Evolutionary conservation across 2,329 filamentous ascomycete species (phyloP).

Genomic region (Diaporthe destruens): DNA sequence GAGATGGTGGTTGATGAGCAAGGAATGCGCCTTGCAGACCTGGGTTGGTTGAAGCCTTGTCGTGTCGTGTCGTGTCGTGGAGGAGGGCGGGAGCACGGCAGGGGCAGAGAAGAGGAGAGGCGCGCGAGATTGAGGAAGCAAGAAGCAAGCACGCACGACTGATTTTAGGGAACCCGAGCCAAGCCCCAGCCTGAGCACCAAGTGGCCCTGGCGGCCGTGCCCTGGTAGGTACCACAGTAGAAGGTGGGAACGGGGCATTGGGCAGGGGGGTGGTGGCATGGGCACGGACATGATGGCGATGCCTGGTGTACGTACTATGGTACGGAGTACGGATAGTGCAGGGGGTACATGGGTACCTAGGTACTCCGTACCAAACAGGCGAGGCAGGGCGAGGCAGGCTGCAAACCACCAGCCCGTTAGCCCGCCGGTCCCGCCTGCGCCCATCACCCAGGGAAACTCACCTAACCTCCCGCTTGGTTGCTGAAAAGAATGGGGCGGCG

Average conservation of each 20-base stretch:
- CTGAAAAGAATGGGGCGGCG: constrained; percentile 33
- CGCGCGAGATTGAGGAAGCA: constrained; percentile 33
- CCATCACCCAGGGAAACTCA: constrained; percentile 29
- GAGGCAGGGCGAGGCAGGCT: constrained; percentile 18
- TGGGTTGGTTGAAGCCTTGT: neutral
- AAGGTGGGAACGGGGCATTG: constrained; percentile 24
- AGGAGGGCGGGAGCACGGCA: constrained; percentile 29
- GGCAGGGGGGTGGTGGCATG: neutral
- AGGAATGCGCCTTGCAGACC: neutral
- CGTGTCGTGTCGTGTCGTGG: constrained; percentile 25
- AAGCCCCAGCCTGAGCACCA: constrained; percentile 24
- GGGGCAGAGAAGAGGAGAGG: constrained; percentile 31
- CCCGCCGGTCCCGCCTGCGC: neutral
- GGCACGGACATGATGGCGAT: constrained; percentile 20
- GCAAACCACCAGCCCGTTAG: constrained; percentile 30
- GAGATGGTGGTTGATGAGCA: constrained; percentile 18
- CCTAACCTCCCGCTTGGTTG: constrained; percentile 35
- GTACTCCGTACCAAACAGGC: neutral
- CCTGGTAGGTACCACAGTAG: constrained; percentile 4
- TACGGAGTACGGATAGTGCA: too few species aligned
- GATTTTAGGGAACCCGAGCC: constrained; percentile 34
- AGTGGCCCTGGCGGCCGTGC: constrained; percentile 27
- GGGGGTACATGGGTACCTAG: too few species aligned
- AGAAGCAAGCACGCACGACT: constrained; percentile 31
- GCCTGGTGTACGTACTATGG: neutral